phyloP scores from a whole-genome alignment of 2,329 filamentous ascomycete species.

The Neonectria ditissima region DNA sequence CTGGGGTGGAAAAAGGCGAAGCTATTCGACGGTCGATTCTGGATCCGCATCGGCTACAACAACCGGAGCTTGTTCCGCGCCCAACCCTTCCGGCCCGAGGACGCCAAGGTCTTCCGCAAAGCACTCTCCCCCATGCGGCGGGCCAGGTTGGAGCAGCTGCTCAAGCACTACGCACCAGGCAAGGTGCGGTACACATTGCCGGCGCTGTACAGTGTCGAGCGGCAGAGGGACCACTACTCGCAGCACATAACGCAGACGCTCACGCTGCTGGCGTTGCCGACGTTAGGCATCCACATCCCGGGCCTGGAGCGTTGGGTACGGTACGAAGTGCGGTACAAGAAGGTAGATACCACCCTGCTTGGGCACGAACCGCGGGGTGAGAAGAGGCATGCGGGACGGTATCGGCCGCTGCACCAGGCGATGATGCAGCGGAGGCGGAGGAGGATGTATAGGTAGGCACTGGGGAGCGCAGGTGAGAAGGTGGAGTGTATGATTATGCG shows the following conservation, averaged over 20 bases:
- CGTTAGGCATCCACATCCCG: slow-evolving; percentile 61
- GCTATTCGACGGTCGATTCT: slow-evolving; percentile 72
- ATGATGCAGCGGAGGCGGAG: slow-evolving; percentile 31
- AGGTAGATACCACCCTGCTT: slow-evolving; percentile 58
- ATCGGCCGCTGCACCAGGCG: slow-evolving; percentile 28
- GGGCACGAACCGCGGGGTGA: slow-evolving; percentile 39
- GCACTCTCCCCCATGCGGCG: slow-evolving; percentile 51
- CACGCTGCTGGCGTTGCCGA: slow-evolving; percentile 65
- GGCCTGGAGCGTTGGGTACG: slow-evolving; percentile 61
- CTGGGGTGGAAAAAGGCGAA: slow-evolving; percentile 48
- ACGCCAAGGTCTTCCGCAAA: slow-evolving; percentile 62
- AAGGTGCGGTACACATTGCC: slow-evolving; percentile 69
- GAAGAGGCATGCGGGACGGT: slow-evolving; percentile 9
- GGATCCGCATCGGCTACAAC: slow-evolving; percentile 63
- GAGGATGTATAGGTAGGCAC: slow-evolving; percentile 31
- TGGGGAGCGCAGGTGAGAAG: slow-evolving; percentile 21
- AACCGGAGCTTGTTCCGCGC: slow-evolving; percentile 57
- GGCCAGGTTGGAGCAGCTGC: slow-evolving; percentile 53
- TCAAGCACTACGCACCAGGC: slow-evolving; percentile 64
- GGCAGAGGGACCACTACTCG: slow-evolving; percentile 41
- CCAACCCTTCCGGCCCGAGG: slow-evolving; percentile 58
- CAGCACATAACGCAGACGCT: slow-evolving; percentile 44
- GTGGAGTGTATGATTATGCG: slow-evolving; percentile 21
- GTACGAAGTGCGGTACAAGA: slow-evolving; percentile 64
- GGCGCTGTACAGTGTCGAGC: slow-evolving; percentile 62